Evolutionary conservation across 345 rosid genomes (phyloP).

Genomic region (Hibiscus tridactylites): DNA sequence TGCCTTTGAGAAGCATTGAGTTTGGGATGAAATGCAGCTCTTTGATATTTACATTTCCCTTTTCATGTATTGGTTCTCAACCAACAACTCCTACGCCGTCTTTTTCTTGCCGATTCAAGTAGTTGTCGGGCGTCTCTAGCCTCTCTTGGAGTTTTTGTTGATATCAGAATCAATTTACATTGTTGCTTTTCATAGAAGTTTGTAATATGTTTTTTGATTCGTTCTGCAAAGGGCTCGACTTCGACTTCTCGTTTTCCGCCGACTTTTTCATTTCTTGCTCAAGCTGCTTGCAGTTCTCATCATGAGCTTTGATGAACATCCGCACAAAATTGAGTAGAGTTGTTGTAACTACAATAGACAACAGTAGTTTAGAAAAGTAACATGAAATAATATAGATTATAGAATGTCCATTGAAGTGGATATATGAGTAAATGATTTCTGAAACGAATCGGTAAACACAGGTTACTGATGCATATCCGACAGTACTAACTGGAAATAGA

Average conservation of each 20-base stretch:
- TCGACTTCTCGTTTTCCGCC: conserved; percentile 28
- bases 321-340: conserved; percentile 71
- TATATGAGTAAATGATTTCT: not conserved
- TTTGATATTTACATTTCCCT: not conserved
- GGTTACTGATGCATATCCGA: not conserved
- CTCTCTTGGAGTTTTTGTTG: not conserved
- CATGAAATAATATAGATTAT: not conserved
- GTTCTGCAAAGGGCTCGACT: conserved; percentile 25
- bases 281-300: conserved; percentile 67
- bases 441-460: not conserved
- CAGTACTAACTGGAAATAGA: not conserved
- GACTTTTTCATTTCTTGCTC: conserved; percentile 66
- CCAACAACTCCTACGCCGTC: not conserved
- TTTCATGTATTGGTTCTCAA: not conserved
- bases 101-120: not conserved
- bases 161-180: conserved; percentile 13
- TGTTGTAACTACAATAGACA: conserved; percentile 37
- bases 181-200: conserved; percentile 16
- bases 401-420: not conserved
- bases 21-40: not conserved
- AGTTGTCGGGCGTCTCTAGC: not conserved
- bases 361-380: conserved; percentile 14
- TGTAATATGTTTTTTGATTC: conserved; percentile 22
- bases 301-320: conserved; percentile 71
- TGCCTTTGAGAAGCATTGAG: not conserved